Conservation (phyloP, 441 rosid species). For the Hura crepitans region DNA sequence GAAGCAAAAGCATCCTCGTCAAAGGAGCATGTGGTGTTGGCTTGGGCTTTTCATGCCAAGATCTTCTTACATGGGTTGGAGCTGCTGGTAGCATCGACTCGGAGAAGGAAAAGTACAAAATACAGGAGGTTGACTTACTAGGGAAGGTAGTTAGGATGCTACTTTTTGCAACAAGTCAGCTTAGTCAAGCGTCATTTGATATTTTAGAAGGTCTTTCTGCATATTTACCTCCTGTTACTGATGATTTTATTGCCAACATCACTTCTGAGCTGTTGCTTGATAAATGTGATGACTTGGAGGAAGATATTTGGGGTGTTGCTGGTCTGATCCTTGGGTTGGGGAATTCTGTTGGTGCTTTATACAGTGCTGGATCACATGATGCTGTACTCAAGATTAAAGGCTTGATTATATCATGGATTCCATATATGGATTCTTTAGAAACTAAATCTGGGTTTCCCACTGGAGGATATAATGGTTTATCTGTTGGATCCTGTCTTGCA, state of each 20-base stretch:
- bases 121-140: slow-evolving; percentile 54
- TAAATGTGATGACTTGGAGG: slow-evolving; percentile 56
- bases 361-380: slow-evolving; percentile 71
- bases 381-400: slow-evolving; percentile 60
- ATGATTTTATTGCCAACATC: slow-evolving; percentile 29
- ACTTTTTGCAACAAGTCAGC: slow-evolving; percentile 42
- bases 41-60: slow-evolving; percentile 84
- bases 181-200: slow-evolving; percentile 44
- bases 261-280: slow-evolving; percentile 42
- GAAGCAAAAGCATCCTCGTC: slow-evolving; percentile 74
- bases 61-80: slow-evolving; percentile 56
- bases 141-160: slow-evolving; percentile 59
- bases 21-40: slow-evolving; percentile 96
- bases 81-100: slow-evolving; percentile 37
- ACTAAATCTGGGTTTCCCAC: slow-evolving; percentile 31
- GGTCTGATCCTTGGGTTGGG: slow-evolving; percentile 92
- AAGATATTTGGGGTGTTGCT: slow-evolving; percentile 88
- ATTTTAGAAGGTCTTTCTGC: slow-evolving; percentile 46
- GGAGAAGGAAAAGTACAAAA: slow-evolving; percentile 50
- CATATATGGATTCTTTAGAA: slow-evolving; percentile 39
- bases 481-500: slow-evolving; percentile 79
- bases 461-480: slow-evolving; percentile 47
- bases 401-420: slow-evolving; percentile 74
- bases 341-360: slow-evolving; percentile 62
- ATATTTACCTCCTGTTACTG: slow-evolving; percentile 37